These are phyloP conservation scores for Botrytis hyacinthi DNA, from an alignment of 2,329 filamentous ascomycete genomes.

Conservation along the genomic window DNA sequence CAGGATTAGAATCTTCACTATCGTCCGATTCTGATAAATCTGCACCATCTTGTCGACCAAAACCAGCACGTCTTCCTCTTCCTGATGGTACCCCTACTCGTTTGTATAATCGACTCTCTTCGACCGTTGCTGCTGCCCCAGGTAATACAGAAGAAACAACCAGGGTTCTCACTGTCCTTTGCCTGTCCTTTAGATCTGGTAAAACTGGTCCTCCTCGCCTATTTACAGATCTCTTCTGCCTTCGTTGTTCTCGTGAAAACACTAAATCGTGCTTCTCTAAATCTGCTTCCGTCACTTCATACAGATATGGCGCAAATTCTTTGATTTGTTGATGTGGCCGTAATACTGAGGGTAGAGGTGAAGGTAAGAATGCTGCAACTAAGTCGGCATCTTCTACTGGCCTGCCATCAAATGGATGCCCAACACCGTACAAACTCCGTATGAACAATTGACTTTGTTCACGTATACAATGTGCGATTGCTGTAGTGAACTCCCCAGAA, in stretches of 20 bases:
- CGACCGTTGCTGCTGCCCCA: slow-evolving; percentile 74
- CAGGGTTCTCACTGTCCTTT: slow-evolving; percentile 87
- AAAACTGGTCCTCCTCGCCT: slow-evolving; percentile 86
- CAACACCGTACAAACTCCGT: slow-evolving; percentile 86
- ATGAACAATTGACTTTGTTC: slow-evolving; percentile 95
- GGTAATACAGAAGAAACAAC: slow-evolving; percentile 91
- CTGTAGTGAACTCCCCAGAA: slow-evolving; percentile 92
- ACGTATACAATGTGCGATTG: slow-evolving; percentile 95
- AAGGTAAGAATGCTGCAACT: slow-evolving; percentile 78
- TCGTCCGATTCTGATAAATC: slow-evolving; percentile 83
- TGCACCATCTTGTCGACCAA: slow-evolving; percentile 48
- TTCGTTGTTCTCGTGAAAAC: slow-evolving; percentile 87
- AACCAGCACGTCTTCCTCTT: slow-evolving; percentile 52
- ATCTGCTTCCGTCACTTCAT: slow-evolving; percentile 88
- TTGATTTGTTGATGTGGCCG: slow-evolving; percentile 89
- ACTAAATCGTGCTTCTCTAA: slow-evolving; percentile 88
- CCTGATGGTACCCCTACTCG: slow-evolving; percentile 59
- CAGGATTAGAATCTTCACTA: slow-evolving; percentile 81
- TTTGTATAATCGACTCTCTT: slow-evolving; percentile 87
- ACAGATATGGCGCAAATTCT: slow-evolving; percentile 89
- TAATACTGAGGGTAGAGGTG: slow-evolving; percentile 79
- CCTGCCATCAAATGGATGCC: slow-evolving; percentile 91
- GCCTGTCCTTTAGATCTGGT: slow-evolving; percentile 93
- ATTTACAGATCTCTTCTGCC: slow-evolving; percentile 94
- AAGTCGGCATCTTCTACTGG: slow-evolving; percentile 91